phyloP scores from a whole-genome alignment of 495 filamentous ascomycete species.

The Glarea lozoyensis region DNA sequence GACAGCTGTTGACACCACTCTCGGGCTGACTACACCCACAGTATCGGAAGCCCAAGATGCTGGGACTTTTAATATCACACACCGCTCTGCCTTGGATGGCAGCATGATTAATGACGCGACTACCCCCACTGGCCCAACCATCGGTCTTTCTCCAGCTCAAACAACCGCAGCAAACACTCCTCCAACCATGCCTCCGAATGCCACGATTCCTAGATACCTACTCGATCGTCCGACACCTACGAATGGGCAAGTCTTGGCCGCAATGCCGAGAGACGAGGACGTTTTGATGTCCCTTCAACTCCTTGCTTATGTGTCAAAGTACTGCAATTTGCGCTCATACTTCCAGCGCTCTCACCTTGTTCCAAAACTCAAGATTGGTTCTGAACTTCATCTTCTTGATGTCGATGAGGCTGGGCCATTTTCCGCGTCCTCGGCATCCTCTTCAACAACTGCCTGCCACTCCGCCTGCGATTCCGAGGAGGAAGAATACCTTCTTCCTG shows the following conservation, averaged over 20 bases:
- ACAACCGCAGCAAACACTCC: constrained; percentile 63
- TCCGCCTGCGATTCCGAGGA: constrained; percentile 36
- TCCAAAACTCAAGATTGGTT: constrained; percentile 80
- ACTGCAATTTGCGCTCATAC: constrained; percentile 90
- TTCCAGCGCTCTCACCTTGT: constrained; percentile 94
- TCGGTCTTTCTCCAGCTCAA: constrained; percentile 71
- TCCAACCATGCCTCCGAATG: constrained; percentile 57
- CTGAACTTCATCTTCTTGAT: constrained; percentile 72
- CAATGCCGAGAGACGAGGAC: constrained; percentile 93
- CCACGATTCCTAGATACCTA: constrained; percentile 60
- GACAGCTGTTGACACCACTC: constrained; percentile 61
- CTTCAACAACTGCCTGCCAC: constrained; percentile 13
- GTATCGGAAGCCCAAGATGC: constrained; percentile 61
- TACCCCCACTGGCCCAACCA: constrained; percentile 47
- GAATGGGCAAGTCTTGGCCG: constrained; percentile 62
- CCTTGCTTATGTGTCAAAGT: constrained; percentile 95
- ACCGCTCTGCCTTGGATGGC: constrained; percentile 76
- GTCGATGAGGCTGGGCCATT: constrained; percentile 38
- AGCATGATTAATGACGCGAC: constrained; percentile 64
- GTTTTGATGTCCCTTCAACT: constrained; percentile 98
- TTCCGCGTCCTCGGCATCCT: constrained; percentile 13
- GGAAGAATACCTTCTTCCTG: constrained; percentile 85
- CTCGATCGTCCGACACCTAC: constrained; percentile 53
- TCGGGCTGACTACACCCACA: constrained; percentile 67
- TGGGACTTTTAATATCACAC: constrained; percentile 91